Evolutionary conservation across 2,329 filamentous ascomycete species (phyloP).

Genomic region (Niveomyces coronatus): DNA sequence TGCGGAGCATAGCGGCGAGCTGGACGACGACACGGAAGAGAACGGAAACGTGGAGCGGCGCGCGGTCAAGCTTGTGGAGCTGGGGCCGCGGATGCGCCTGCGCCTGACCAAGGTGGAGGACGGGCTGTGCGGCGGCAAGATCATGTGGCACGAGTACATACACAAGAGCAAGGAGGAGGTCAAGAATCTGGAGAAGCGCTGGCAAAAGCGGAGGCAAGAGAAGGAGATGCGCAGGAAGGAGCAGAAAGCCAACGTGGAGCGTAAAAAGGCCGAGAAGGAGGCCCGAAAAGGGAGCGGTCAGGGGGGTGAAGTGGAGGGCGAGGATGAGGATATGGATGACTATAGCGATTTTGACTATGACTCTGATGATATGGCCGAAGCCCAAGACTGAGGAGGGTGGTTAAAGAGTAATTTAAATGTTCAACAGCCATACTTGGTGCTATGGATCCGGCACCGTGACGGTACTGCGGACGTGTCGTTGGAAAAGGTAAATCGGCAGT

Average conservation of each 20-base stretch:
- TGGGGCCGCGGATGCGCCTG: slow-evolving; percentile 82
- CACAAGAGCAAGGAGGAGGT: slow-evolving; percentile 73
- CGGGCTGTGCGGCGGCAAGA: slow-evolving; percentile 75
- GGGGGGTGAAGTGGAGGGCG: slow-evolving; percentile 20
- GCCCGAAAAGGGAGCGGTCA: slow-evolving; percentile 29
- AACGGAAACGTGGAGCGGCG: slow-evolving; percentile 67
- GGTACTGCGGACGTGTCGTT: too few species aligned
- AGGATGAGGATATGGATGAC: slow-evolving; percentile 32
- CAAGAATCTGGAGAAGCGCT: slow-evolving; percentile 68
- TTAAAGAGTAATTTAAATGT: too few species aligned
- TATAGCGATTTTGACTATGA: slow-evolving; percentile 37
- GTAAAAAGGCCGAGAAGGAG: slow-evolving; percentile 51
- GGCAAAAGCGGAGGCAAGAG: slow-evolving; percentile 66
- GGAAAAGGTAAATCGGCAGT: too few species aligned
- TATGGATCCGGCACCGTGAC: too few species aligned
- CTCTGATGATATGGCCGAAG: slow-evolving; percentile 40
- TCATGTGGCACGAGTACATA: slow-evolving; percentile 97
- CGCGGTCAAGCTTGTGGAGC: slow-evolving; percentile 82
- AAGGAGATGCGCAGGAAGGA: slow-evolving; percentile 73
- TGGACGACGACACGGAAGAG: slow-evolving; percentile 34
- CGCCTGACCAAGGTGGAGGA: slow-evolving; percentile 94
- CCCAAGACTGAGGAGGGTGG: too few species aligned
- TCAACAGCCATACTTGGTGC: too few species aligned
- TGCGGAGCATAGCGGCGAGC: slow-evolving; percentile 27
- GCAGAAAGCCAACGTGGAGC: slow-evolving; percentile 85